phyloP scores from a whole-genome alignment of 2,329 filamentous ascomycete species.

The Trichoderma hamatum region DNA sequence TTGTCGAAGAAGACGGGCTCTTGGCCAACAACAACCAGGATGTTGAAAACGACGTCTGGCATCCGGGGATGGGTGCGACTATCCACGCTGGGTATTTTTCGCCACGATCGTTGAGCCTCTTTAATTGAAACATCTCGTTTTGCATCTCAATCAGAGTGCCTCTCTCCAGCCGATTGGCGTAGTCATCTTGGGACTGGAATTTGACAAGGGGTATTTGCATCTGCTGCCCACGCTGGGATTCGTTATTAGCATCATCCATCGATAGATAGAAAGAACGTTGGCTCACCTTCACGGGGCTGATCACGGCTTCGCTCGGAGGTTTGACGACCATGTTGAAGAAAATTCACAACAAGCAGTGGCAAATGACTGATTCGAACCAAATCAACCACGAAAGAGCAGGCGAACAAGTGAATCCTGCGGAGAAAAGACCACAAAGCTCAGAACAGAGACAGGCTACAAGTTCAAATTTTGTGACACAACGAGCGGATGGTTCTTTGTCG shows the following conservation, averaged over 20 bases:
- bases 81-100: conserved; percentile 36
- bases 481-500: not conserved
- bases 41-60: conserved; percentile 37
- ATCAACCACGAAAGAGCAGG: not conserved
- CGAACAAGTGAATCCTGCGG: no score
- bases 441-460: not conserved
- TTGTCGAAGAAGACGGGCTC: conserved; percentile 30
- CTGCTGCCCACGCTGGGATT: not conserved
- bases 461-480: not conserved
- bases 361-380: not conserved
- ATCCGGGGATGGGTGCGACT: conserved; percentile 37
- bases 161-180: conserved; percentile 36
- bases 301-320: not conserved
- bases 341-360: not conserved
- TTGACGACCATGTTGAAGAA: not conserved
- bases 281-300: not conserved
- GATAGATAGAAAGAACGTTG: not conserved
- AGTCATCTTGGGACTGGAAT: conserved; percentile 35
- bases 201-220: conserved; percentile 26
- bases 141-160: conserved; percentile 41
- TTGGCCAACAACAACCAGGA: conserved; percentile 41
- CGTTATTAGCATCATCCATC: not conserved
- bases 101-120: conserved; percentile 34
- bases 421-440: not conserved
- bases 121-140: conserved; percentile 37